Evolutionary conservation across 805 yeast genomes (phyloP), one percentile per base, ranked within the genome.

Genomic region (Wickerhamomyces bovis): DNA sequence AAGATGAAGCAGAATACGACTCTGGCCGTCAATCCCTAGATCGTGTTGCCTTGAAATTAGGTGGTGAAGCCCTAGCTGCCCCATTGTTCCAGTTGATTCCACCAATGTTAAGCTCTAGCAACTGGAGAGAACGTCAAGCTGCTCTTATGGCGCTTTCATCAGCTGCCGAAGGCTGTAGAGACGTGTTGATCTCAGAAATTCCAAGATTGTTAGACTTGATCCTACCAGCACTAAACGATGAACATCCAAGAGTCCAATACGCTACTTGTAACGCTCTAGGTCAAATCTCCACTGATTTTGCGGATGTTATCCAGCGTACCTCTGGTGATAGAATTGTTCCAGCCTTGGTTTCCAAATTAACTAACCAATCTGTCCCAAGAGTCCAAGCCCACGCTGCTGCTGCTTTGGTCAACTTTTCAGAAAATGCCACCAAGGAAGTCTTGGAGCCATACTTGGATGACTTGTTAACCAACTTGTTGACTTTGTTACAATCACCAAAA

Each of bases 361-460:
- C 83, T 3, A 73, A 76, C 51, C 76, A 76, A 52, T 80, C 89
- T 42, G 90, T 84, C 47, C 92, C 95, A 44, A 75, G 98, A 60
- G 99, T 94, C 21, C 98, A 92, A 69, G 88, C 97, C 0, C 99
- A 94, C 62, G 98, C 97, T 16, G 97, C 99, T 39, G 99, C 99
- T 44, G 99, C 99, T 0, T 73, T 92, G 58, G 98, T 94, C 41
- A 94, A 94, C 64, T 94, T 94, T 64, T 80, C 92, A 38, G 99
- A 94, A 67, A 89, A 85, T 53, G 96, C 98, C 2, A 70, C 87
- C 6, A 85, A 88, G 60, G 95, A 86, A 51, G 79, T 83, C 11
- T 70, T 94, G 56, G 97, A 89, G 60, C 98, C 98, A n/a, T 90
- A 85, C 59, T 73, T 94, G 60, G 99, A 94, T 64, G 80, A 75